Base-by-base conservation (phyloP, 2,329 filamentous ascomycete species). In the Zymoseptoria ardabiliae region DNA sequence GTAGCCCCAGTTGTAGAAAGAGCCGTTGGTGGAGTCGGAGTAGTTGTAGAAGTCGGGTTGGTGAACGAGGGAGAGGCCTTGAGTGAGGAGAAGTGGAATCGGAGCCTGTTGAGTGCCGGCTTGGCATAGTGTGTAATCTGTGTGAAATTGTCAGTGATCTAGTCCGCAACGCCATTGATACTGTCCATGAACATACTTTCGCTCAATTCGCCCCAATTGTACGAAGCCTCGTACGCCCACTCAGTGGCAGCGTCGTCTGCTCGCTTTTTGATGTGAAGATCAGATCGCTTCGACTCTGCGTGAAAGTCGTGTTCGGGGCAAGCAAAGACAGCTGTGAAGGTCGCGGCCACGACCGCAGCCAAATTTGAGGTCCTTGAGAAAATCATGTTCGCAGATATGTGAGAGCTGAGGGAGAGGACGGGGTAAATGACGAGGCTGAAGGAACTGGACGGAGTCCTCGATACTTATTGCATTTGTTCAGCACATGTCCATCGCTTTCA, bases 41-140 rank as follows among this genome's bases (percentile, higher is more conserved):
- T 79, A 80, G 58, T 61, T 54, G 63, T 75, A 71, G 69, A 81
- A 81, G 17, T 53, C 65, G 4, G 77, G 73, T 1, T 68, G 68
- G 65, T 80, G 78, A 23, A 69, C 71, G 20, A 67, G 61, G 2
- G 77, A 73, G 4, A 79, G 70, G 7, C 77, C 77, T 57, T 75
- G 69, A 21, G 69, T 66, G 28, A 76, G 68, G 8, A 66, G 70
- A 7, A 82, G 73, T 0, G 73, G 70, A 55, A 82, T 81, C 6
- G 80, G 80, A 0, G 78, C 77, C 66, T 82, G 79, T 58, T 79
- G 75, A 0, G 77, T 80, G 41, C 80, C 79, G 17, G 74, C 78
- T 62, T 81, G 79, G 71, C 80, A 82, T 20, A 76, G 68, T 5
- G 70, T 66, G 63, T 79, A 80, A 50, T 73, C 74, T 71, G 61